Percentiles rank a stretch among this genome's conserved stretches.
phyloP scores from a whole-genome alignment of 176 grass and related monocot genomes.

The Oryza glumipatula region DNA sequence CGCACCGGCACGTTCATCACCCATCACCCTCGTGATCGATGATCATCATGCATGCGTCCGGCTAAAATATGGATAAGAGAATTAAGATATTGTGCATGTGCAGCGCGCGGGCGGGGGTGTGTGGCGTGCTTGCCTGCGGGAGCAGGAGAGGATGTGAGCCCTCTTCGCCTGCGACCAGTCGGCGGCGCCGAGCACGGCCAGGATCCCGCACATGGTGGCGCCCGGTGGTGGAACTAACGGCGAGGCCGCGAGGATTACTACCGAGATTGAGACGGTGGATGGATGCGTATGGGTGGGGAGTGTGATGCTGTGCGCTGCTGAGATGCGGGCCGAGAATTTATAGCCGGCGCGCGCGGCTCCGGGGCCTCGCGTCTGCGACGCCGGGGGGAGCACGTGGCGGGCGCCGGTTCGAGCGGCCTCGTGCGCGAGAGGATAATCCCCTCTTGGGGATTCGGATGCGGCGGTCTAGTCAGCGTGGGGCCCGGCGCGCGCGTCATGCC shows the following conservation, averaged over 20 bases:
- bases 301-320: conserved; percentile 2
- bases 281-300: background rate
- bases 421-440: conserved; percentile 36
- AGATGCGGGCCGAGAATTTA: conserved; percentile 51
- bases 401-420: background rate
- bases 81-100: background rate
- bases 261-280: background rate
- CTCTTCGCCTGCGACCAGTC: conserved; percentile 77
- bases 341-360: conserved; percentile 61
- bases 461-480: conserved; percentile 55
- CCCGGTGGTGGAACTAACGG: background rate
- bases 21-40: background rate
- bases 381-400: background rate
- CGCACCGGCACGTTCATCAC: conserved; percentile 9
- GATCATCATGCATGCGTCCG: background rate
- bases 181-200: conserved; percentile 73
- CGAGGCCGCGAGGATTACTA: background rate
- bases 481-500: conserved; percentile 2
- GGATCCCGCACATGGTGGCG: conserved; percentile 73
- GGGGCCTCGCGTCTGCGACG: conserved; percentile 63
- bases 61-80: background rate
- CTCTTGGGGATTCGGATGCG: conserved; percentile 25
- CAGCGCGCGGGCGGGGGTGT: background rate
- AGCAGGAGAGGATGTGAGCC: conserved; percentile 85
- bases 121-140: conserved; percentile 65